Percentiles rank a stretch among this genome's conserved stretches.
Conservation (phyloP, 495 filamentous ascomycete genomes). For the Alectoria sarmentosa region DNA sequence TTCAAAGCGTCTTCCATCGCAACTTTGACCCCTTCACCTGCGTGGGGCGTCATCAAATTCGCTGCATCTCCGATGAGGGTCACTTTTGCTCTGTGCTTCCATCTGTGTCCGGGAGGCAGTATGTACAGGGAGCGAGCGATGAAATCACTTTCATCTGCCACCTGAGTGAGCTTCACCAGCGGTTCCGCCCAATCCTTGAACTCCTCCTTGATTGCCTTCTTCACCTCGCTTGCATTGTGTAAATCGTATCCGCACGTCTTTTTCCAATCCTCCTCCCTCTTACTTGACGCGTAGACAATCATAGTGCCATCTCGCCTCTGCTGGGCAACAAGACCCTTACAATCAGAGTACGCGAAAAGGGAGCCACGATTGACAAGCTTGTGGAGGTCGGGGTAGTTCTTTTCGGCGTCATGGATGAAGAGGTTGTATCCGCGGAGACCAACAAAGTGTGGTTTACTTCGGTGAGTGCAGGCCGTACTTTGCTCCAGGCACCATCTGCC, state of each 20-base stretch:
- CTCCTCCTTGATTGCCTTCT: slow-evolving; percentile 19
- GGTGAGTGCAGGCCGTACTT: slow-evolving; percentile 43
- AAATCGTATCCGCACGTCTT: slow-evolving; percentile 32
- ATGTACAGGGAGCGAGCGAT: slow-evolving; percentile 37
- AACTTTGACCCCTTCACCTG: slow-evolving; percentile 53
- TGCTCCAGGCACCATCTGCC: slow-evolving; percentile 57
- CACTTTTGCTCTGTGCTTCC: slow-evolving; percentile 38
- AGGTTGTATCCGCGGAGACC: slow-evolving; percentile 39
- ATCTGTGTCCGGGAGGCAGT: slow-evolving; percentile 44
- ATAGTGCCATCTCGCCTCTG: slow-evolving; percentile 41
- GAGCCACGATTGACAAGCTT: slow-evolving; percentile 40
- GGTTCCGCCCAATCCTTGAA: slow-evolving; percentile 29
- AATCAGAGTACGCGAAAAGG: slow-evolving; percentile 38
- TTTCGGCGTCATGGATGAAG: slow-evolving; percentile 29
- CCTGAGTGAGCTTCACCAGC: slow-evolving; percentile 21
- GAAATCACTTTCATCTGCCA: slow-evolving; percentile 18
- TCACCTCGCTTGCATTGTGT: slow-evolving; percentile 18
- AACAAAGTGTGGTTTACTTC: slow-evolving; percentile 42
- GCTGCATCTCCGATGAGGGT: slow-evolving; percentile 57
- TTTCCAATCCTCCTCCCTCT: slow-evolving; percentile 35
- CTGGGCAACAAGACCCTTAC: slow-evolving; percentile 38
- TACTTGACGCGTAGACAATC: slow-evolving; percentile 29
- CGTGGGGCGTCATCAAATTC: slow-evolving; percentile 55
- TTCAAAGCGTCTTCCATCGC: slow-evolving; percentile 53
- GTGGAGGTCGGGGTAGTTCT: slow-evolving; percentile 30